Conservation (phyloP, 108 stramenopile species). For the Conticribra weissflogii region DNA sequence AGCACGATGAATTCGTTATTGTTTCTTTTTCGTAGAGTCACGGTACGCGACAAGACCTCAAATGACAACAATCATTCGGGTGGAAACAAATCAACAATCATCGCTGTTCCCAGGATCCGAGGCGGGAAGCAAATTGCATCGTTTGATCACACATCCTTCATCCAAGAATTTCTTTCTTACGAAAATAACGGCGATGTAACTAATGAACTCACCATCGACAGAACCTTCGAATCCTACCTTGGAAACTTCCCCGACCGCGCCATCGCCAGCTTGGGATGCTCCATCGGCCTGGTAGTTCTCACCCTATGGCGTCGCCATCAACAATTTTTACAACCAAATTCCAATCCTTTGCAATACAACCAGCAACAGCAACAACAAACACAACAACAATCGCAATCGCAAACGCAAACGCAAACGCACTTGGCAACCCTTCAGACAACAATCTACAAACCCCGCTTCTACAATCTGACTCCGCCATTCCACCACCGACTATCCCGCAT, state of each 20-base stretch:
- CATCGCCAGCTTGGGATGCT: slow-evolving; percentile 45
- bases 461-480: slow-evolving; percentile 28
- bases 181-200: slow-evolving; percentile 13
- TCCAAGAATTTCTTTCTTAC: slow-evolving; percentile 33
- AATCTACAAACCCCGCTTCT: slow-evolving; percentile 42
- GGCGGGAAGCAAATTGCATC: slow-evolving; percentile 39
- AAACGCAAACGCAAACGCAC: slow-evolving; percentile 23
- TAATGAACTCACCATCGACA: not conserved
- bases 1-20: slow-evolving; percentile 35
- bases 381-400: slow-evolving; percentile 23
- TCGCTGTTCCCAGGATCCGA: slow-evolving; percentile 29
- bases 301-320: slow-evolving; percentile 40
- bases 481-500: slow-evolving; percentile 45
- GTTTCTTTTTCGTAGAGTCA: slow-evolving; percentile 34
- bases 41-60: not conserved
- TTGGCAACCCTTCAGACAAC: slow-evolving; percentile 30
- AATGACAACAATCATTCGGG: not conserved
- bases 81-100: not conserved
- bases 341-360: not conserved
- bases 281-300: slow-evolving; percentile 41
- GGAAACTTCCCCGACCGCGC: slow-evolving; percentile 46
- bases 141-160: slow-evolving; percentile 37
- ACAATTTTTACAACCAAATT: not conserved
- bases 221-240: slow-evolving; percentile 41
- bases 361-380: slow-evolving; percentile 16